Base-by-base conservation (phyloP, 352 stramenopile genomes). In the Phytophthora foliorum region DNA sequence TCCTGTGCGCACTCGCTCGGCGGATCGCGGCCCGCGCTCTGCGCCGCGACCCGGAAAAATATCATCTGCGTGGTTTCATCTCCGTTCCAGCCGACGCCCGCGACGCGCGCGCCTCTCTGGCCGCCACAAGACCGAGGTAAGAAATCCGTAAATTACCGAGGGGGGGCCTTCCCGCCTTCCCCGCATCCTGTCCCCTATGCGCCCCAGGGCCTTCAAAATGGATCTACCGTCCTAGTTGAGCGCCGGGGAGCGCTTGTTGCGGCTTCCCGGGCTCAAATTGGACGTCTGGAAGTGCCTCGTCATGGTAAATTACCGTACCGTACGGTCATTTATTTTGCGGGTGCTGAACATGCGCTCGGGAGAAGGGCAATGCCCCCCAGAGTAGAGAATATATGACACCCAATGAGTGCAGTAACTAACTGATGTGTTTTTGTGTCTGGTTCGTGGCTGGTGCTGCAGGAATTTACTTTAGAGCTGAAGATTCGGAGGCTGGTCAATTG, bases 111-210 rank as follows among this genome's bases (percentile, higher is more conserved):
- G 66, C 22, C 27, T 68, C 31, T 76, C 42, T 79, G 60, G 67
- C 22, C 62, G 44, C 52, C 60, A 55, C 63, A 68, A 80, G 31
- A 62, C 21, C 56, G 25, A 84, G 77, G 77, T 84, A 81, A 76
- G 70, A 67, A 74, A 56, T 10, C 27, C 34, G 74, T 80, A 81
- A 63, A 74, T 80, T 80, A 78, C 52, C 29, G 45, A 74, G 49
- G 55, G 64, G 32, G 60, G 64, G 41, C 4, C 5, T 57, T 57
- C 13, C 24, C 25, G 27, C 31, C 57, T 25, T 50, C 10, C n/a
- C 24, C 31, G 41, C 21, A 50, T 39, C 24, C 16, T 24, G 3
- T 24, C 14, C 31, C 22, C 19, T 3, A 54, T 7, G 19, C 32
- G 4, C 19, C n/a, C 24, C 21, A 25, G 34, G 24, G 5, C 22